Evolutionary conservation across 805 yeast genomes (phyloP).

Genomic region (Saturnispora besseyi): DNA sequence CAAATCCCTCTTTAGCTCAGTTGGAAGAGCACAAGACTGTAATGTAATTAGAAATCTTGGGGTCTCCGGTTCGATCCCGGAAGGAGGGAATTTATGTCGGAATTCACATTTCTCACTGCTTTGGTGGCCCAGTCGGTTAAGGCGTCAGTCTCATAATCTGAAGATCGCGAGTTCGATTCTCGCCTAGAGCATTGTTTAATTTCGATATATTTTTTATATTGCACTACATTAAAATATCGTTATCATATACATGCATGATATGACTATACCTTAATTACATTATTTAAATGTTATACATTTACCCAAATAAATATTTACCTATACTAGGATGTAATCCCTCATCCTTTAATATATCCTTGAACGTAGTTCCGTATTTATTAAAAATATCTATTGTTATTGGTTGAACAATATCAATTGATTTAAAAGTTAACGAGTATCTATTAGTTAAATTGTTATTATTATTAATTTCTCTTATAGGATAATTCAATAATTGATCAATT

Average conservation of each 20-base stretch:
- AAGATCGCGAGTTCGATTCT: conserved; percentile 35
- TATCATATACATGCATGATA: no score
- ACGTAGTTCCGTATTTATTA: conserved; percentile 5
- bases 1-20: conserved; percentile 16
- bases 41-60: conserved; percentile 14
- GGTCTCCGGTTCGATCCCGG: conserved; percentile 18
- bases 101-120: conserved; percentile 13
- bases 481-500: not conserved
- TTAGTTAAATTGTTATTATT: conserved; percentile 1
- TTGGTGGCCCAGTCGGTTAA: conserved; percentile 34
- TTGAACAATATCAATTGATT: conserved; percentile 16
- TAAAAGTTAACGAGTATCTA: conserved; percentile 18
- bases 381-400: conserved; percentile 7
- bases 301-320: not conserved
- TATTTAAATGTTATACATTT: not conserved
- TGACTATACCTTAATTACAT: not conserved
- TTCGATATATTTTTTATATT: not conserved
- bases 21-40: conserved; percentile 19
- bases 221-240: no score
- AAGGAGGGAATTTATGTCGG: conserved; percentile 9
- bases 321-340: not conserved
- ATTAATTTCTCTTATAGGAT: not conserved
- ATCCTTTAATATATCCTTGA: conserved; percentile 2
- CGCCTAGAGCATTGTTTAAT: conserved; percentile 28
- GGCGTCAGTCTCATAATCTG: conserved; percentile 35